These are phyloP conservation scores for Botrytis medusae DNA, from an alignment of 2,329 filamentous ascomycete species.

Conservation along the genomic window DNA sequence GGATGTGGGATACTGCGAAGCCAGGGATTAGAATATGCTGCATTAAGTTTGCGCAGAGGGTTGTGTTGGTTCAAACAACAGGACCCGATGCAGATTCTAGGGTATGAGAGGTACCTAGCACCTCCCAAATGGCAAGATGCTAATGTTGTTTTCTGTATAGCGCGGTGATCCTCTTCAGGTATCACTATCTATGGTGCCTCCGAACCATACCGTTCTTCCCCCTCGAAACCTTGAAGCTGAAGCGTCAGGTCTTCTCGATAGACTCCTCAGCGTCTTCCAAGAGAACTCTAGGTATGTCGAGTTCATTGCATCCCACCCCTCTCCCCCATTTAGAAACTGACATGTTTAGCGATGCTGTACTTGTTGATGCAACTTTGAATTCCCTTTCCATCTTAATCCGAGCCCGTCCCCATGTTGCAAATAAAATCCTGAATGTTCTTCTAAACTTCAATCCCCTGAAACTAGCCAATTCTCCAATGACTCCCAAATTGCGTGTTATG, in stretches of 20 bases:
- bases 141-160: constrained; percentile 43
- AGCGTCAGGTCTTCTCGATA: constrained; percentile 84
- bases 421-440: constrained; percentile 80
- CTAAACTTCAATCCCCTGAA: constrained; percentile 91
- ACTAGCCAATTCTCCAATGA: constrained; percentile 73
- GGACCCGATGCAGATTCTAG: constrained; percentile 77
- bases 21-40: constrained; percentile 85
- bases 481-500: constrained; percentile 75
- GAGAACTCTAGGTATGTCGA: constrained; percentile 74
- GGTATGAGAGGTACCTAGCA: constrained; percentile 54
- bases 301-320: constrained; percentile 9
- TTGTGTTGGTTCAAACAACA: constrained; percentile 89
- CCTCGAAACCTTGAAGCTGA: constrained; percentile 86
- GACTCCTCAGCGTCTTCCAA: constrained; percentile 80
- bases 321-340: constrained; percentile 42
- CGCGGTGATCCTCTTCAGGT: constrained; percentile 76
- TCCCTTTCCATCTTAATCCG: constrained; percentile 80
- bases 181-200: constrained; percentile 80
- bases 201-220: constrained; percentile 77
- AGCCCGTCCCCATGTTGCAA: constrained; percentile 75
- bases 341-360: constrained; percentile 69
- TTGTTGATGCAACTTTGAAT: constrained; percentile 91
- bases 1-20: constrained; percentile 79
- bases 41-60: constrained; percentile 94
- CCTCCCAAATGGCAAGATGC: constrained; percentile 6